A percentile compares a stretch with the other conserved stretches of the same genome.
These are phyloP conservation scores for Mycena citricolor DNA, from an alignment of 1,284 basidiomycete genomes.

Conservation along the genomic window DNA sequence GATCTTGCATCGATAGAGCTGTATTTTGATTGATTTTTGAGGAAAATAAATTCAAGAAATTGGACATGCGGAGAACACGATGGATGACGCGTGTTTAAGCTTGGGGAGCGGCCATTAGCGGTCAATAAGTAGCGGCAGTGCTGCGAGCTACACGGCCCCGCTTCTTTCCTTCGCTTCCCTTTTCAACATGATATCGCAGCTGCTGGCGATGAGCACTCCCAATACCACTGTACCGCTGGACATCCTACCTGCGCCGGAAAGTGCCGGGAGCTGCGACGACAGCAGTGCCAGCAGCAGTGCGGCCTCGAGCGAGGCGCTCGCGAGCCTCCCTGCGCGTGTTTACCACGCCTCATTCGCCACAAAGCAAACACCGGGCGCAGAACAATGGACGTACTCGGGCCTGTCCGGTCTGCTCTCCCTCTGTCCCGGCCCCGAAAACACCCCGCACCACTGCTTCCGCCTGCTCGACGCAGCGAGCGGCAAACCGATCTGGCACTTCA, in stretches of 20 bases:
- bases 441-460: slow-evolving; percentile 53
- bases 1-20: too few species aligned
- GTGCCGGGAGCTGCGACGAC: too few species aligned
- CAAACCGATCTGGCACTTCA: slow-evolving; percentile 88
- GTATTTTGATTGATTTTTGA: too few species aligned
- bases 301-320: slow-evolving; percentile 14
- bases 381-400: slow-evolving; percentile 75
- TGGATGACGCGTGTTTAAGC: slow-evolving; percentile 19
- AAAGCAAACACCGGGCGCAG: slow-evolving; percentile 34
- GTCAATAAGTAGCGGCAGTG: too few species aligned
- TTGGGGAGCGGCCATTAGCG: slow-evolving; percentile 21
- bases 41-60: too few species aligned
- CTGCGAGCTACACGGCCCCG: too few species aligned
- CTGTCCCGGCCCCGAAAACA: slow-evolving; percentile 45
- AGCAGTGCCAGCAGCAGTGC: slow-evolving; percentile 11
- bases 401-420: slow-evolving; percentile 73
- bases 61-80: slow-evolving; percentile 20
- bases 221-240: slow-evolving; percentile 2
- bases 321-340: slow-evolving; percentile 37
- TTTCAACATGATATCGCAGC: slow-evolving; percentile 19
- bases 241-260: background rate
- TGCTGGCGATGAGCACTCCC: slow-evolving; percentile 11
- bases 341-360: slow-evolving; percentile 53
- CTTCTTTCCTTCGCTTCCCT: slow-evolving; percentile 17
- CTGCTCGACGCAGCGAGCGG: slow-evolving; percentile 73